These are phyloP conservation scores for Pelargonium citronellum DNA, from an alignment of 441 rosid genomes.

Conservation along the genomic window DNA sequence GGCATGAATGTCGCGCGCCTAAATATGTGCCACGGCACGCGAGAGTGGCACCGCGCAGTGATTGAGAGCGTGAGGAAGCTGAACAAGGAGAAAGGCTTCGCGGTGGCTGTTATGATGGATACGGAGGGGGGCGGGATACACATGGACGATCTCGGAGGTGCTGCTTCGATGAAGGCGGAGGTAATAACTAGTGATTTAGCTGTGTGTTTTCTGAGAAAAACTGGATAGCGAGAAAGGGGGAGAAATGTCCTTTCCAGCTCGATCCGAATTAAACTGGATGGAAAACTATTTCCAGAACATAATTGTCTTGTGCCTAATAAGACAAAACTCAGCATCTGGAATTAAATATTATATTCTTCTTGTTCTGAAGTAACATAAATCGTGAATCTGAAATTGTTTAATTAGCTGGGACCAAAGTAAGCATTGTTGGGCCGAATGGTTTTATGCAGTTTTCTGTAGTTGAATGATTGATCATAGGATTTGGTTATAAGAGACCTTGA, in stretches of 20 bases:
- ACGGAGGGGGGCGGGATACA: slow-evolving; percentile 52
- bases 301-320: not conserved
- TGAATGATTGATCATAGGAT: no score
- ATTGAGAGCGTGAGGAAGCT: slow-evolving; percentile 35
- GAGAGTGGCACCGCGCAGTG: slow-evolving; percentile 37
- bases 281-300: not conserved
- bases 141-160: slow-evolving; percentile 44
- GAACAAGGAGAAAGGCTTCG: slow-evolving; percentile 39
- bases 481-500: no score
- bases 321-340: not conserved
- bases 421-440: not conserved
- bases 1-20: slow-evolving; percentile 72
- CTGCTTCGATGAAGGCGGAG: slow-evolving; percentile 39
- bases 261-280: no score
- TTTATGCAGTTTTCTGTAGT: no score
- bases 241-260: not conserved
- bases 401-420: not conserved
- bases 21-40: slow-evolving; percentile 88
- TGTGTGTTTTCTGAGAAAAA: not conserved
- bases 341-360: slow-evolving; percentile 1
- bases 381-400: not conserved
- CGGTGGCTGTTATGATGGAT: slow-evolving; percentile 46
- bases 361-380: not conserved
- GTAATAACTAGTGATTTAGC: slow-evolving; percentile 16
- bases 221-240: not conserved